phyloP scores from a whole-genome alignment of 345 rosid genomes.

The Gossypium mustelinum region DNA sequence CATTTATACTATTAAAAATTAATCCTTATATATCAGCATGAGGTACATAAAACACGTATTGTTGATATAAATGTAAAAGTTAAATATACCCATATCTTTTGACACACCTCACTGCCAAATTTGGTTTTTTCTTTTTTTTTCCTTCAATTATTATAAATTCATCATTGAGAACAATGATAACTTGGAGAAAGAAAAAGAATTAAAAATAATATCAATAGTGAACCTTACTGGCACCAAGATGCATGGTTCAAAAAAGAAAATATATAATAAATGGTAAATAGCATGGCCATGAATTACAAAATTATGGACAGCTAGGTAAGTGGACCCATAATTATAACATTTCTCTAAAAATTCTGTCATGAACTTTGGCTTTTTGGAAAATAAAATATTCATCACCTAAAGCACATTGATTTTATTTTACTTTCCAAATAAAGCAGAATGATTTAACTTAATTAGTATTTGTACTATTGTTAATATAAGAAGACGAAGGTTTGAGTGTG shows the following conservation, averaged over 20 bases:
- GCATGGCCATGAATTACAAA: background rate
- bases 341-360: background rate
- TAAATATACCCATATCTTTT: too few relatives aligned
- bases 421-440: background rate
- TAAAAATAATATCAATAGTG: background rate
- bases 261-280: background rate
- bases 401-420: background rate
- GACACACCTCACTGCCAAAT: too few relatives aligned
- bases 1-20: too few relatives aligned
- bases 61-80: too few relatives aligned
- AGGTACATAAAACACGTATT: fast-evolving
- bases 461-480: too few relatives aligned
- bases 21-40: fast-evolving
- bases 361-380: background rate
- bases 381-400: background rate
- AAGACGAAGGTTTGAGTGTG: fast-evolving
- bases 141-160: too few relatives aligned
- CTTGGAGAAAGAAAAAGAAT: background rate
- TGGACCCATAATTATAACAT: background rate
- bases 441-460: background rate
- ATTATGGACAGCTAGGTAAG: background rate
- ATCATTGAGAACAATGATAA: background rate
- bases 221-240: constrained; percentile 3
- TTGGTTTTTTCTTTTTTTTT: too few relatives aligned
- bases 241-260: background rate